Conservation (phyloP, 345 rosid species). For the Bruguiera parviflora region DNA sequence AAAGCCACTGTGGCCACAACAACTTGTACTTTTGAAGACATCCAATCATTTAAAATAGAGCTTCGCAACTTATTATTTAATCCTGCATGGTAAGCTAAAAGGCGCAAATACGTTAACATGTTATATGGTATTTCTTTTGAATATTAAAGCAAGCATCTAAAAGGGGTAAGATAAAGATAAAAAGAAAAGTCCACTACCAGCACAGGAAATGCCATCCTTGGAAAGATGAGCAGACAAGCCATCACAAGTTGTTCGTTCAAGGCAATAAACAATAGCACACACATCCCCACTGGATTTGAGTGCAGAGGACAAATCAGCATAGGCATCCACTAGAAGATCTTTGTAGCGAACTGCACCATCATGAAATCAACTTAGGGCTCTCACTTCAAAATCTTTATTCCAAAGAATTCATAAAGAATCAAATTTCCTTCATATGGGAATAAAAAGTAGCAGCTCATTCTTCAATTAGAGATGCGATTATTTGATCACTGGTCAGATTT, state of each 20-base stretch:
- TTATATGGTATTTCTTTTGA: too few relatives aligned
- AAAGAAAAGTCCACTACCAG: constrained; percentile 44
- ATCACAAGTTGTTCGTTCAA: constrained; percentile 91
- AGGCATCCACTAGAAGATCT: constrained; percentile 74
- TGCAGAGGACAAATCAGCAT: constrained; percentile 60
- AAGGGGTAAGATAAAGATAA: constrained; percentile 1
- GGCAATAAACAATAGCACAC: constrained; percentile 92
- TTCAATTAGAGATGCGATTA: too few relatives aligned
- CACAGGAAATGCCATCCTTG: constrained; percentile 70
- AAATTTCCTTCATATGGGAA: too few relatives aligned
- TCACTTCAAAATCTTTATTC: background rate
- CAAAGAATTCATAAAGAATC: too few relatives aligned
- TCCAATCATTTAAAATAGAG: constrained; percentile 83
- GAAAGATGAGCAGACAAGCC: constrained; percentile 72
- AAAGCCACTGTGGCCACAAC: constrained; percentile 98
- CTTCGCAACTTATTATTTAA: constrained; percentile 72
- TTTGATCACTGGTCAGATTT: too few relatives aligned
- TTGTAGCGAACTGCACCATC: constrained; percentile 76
- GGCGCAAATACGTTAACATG: too few relatives aligned
- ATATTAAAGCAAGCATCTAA: background rate
- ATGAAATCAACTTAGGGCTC: constrained; percentile 34
- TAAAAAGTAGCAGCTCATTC: too few relatives aligned
- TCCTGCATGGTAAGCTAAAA: constrained; percentile 93
- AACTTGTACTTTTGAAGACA: constrained; percentile 87
- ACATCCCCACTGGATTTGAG: constrained; percentile 65